Evolutionary conservation across 768 basidiomycete species (phyloP).

Genomic region (Podaxis mareebaensis): DNA sequence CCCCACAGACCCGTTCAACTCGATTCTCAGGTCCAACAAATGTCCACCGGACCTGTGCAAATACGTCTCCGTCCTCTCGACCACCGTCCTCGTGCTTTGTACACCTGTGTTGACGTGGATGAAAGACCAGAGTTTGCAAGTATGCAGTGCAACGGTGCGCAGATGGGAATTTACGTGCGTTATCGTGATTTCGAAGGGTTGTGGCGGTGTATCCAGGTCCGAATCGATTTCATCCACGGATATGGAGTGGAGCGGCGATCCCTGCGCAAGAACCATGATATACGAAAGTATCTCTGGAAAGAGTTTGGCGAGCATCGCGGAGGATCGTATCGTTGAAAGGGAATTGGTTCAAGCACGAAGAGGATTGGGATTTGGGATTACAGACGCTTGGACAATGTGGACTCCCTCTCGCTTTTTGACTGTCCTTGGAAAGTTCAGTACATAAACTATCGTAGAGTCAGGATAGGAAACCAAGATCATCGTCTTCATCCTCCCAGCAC

Average conservation of each 20-base stretch:
- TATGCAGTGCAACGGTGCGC: constrained; percentile 37
- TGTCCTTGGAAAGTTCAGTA: background rate
- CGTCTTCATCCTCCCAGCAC: background rate
- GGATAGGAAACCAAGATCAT: background rate
- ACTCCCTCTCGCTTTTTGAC: background rate
- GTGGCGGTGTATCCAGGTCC: background rate
- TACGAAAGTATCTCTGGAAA: constrained; percentile 12
- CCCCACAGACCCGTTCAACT: constrained; percentile 19
- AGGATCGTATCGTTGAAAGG: background rate
- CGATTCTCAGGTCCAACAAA: constrained; percentile 33
- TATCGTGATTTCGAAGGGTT: constrained; percentile 37
- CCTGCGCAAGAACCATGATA: constrained; percentile 22
- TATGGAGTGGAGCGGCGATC: background rate
- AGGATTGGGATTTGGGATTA: background rate
- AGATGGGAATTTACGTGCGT: constrained; percentile 42
- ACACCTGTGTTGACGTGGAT: constrained; percentile 27
- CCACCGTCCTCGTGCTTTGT: constrained; percentile 16
- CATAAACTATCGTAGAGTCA: background rate
- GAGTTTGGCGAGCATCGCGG: background rate
- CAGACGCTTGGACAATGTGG: background rate
- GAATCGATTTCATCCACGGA: background rate
- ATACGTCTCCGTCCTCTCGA: constrained; percentile 30
- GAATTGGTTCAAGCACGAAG: background rate
- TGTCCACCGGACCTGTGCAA: constrained; percentile 33
- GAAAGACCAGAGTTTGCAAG: constrained; percentile 40